Conservation (phyloP, 345 rosid genomes). For the Salix udensis region DNA sequence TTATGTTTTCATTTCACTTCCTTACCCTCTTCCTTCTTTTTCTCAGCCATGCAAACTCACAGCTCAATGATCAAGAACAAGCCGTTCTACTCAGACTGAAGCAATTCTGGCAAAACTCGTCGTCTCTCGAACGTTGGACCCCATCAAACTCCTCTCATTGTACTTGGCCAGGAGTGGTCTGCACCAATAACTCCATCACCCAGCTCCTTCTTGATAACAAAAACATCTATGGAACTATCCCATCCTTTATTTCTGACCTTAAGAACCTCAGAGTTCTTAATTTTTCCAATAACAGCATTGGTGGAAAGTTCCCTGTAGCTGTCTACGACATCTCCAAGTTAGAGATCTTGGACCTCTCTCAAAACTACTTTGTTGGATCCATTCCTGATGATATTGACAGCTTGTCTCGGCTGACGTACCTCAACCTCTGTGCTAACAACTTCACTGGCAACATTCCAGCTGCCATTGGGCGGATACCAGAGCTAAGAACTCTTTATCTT, state of each 20-base stretch:
- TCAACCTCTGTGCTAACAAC: conserved; percentile 32
- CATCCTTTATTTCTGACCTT: conserved; percentile 65
- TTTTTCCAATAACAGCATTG: conserved; percentile 31
- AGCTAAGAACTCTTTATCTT: conserved; percentile 33
- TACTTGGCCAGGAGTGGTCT: conserved; percentile 50
- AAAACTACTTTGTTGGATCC: conserved; percentile 58
- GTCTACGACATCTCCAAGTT: conserved; percentile 50
- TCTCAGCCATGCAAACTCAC: conserved; percentile 23
- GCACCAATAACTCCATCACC: conserved; percentile 36
- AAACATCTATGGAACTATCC: conserved; percentile 45
- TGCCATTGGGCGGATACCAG: conserved; percentile 28
- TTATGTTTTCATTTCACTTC: background rate
- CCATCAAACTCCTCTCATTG: conserved; percentile 41
- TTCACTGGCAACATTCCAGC: conserved; percentile 44
- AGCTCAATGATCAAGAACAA: conserved; percentile 34
- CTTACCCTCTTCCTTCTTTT: conserved; percentile 6
- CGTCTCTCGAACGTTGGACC: conserved; percentile 37
- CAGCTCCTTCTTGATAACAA: conserved; percentile 39
- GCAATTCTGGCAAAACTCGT: conserved; percentile 42
- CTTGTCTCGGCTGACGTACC: conserved; percentile 34
- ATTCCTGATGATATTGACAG: conserved; percentile 53
- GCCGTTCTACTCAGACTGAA: conserved; percentile 33
- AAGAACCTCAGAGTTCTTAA: conserved; percentile 31
- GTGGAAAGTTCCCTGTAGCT: conserved; percentile 35
- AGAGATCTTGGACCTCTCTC: conserved; percentile 58